Conservation (phyloP, 2,329 filamentous ascomycete genomes). For the Didymella glomerata region DNA sequence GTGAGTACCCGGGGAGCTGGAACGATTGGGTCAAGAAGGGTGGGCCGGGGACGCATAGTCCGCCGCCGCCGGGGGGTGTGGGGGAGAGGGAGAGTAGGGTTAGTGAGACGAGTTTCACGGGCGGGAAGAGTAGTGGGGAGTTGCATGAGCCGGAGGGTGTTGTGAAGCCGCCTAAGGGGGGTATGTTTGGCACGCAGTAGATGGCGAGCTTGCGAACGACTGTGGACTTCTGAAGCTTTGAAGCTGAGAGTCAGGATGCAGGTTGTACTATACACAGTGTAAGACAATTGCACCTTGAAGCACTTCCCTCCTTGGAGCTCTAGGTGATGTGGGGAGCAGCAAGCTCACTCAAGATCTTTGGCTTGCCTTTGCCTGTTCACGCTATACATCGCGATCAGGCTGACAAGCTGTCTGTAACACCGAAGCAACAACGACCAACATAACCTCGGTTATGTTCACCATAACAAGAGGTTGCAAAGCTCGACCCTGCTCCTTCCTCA, state of each 20-base stretch:
- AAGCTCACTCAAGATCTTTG: not conserved
- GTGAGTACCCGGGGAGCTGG: conserved; percentile 80
- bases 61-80: conserved; percentile 27
- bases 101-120: conserved; percentile 26
- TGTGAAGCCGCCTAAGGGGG: conserved; percentile 20
- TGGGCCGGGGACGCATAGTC: conserved; percentile 59
- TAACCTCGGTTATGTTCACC: no score
- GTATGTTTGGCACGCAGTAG: conserved; percentile 21
- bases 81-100: conserved; percentile 30
- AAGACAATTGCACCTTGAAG: not conserved
- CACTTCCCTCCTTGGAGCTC: not conserved
- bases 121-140: conserved; percentile 25
- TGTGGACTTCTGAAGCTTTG: no score
- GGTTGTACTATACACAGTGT: not conserved
- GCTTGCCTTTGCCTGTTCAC: not conserved
- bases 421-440: not conserved
- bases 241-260: not conserved
- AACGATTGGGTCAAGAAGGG: conserved; percentile 81
- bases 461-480: not conserved
- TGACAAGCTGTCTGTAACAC: not conserved
- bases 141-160: conserved; percentile 25
- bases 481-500: not conserved
- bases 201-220: not conserved
- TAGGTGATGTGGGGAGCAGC: not conserved
- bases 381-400: not conserved